Conservation (phyloP, 164 flowering plant genomes). For the Euptelea pleiosperma region DNA sequence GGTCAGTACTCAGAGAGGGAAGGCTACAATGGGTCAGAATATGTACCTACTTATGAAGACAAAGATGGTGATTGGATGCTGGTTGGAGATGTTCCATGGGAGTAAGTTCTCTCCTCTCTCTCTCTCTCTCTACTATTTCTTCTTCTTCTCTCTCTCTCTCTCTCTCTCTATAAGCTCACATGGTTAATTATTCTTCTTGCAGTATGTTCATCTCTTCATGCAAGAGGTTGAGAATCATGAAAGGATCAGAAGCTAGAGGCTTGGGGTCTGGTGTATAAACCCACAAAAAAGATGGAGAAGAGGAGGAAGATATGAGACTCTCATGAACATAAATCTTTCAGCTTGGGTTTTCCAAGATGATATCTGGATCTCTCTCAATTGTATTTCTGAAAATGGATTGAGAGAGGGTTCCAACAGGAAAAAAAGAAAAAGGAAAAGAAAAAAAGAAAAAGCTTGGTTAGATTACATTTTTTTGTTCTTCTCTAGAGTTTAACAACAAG, state of each 20-base stretch:
- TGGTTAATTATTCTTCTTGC: constrained; percentile 9
- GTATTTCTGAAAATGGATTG: background rate
- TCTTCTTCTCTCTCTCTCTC: constrained; percentile 14
- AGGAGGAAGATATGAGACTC: background rate
- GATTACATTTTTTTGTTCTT: constrained; percentile 8
- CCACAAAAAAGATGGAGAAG: background rate
- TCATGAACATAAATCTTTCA: background rate
- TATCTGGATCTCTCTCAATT: constrained; percentile 4
- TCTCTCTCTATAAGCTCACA: background rate
- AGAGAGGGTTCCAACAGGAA: background rate
- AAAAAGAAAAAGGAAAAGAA: background rate
- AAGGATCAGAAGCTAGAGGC: constrained; percentile 73
- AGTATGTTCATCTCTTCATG: constrained; percentile 71
- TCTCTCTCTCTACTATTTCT: too few relatives aligned
- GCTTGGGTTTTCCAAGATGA: constrained; percentile 15
- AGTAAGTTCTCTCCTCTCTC: constrained; percentile 29
- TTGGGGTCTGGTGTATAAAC: constrained; percentile 31
- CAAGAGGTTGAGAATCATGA: constrained; percentile 76
- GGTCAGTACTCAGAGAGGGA: constrained; percentile 63
- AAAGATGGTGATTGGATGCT: constrained; percentile 97
- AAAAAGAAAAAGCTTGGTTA: background rate
- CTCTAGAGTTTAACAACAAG: constrained; percentile 4
- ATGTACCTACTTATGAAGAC: constrained; percentile 75
- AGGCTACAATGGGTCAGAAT: constrained; percentile 66
- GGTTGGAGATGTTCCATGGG: constrained; percentile 93